A percentile compares a stretch with the other conserved stretches of the same genome.
Conservation (phyloP, 805 yeast genomes). For the Starmerella lactis-condensi region DNA sequence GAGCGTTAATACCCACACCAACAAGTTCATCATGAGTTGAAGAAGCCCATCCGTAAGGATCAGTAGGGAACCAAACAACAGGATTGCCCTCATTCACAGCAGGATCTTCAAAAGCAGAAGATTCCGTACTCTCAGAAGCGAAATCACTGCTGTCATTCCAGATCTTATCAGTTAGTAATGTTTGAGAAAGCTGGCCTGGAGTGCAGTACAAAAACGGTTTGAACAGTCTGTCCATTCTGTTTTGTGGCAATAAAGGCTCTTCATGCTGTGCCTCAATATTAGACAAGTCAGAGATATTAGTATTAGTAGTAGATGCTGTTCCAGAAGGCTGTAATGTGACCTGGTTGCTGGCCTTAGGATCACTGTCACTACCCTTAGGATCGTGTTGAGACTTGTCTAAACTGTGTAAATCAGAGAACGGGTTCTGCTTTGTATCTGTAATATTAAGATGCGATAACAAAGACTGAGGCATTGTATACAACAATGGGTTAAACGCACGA, state of each 20-base stretch:
- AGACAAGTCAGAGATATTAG: no score
- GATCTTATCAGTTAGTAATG: conserved; percentile 17
- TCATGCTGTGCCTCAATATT: no score
- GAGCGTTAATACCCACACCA: conserved; percentile 36
- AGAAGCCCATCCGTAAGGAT: conserved; percentile 64
- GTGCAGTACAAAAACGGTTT: conserved; percentile 37
- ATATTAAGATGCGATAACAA: conserved; percentile 10
- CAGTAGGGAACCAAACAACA: conserved; percentile 80
- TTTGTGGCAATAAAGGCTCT: background rate
- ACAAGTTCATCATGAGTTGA: conserved; percentile 37
- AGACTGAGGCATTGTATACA: conserved; percentile 25
- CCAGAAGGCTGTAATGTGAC: no score
- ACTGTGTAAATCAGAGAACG: background rate
- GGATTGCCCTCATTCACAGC: conserved; percentile 53
- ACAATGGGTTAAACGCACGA: conserved; percentile 45
- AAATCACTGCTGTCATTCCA: conserved; percentile 21
- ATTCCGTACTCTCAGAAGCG: no score
- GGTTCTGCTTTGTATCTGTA: background rate
- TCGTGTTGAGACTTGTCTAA: no score
- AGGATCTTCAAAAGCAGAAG: conserved; percentile 62
- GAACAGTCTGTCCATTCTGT: conserved; percentile 21
- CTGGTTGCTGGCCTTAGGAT: no score
- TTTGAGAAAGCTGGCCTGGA: conserved; percentile 17
- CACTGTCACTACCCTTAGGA: no score
- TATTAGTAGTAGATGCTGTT: no score